Percentiles rank a stretch among this genome's conserved stretches.
These are phyloP conservation scores for Amaranthus palmeri DNA, from an alignment of 148 eudicot species.

Conservation along the genomic window DNA sequence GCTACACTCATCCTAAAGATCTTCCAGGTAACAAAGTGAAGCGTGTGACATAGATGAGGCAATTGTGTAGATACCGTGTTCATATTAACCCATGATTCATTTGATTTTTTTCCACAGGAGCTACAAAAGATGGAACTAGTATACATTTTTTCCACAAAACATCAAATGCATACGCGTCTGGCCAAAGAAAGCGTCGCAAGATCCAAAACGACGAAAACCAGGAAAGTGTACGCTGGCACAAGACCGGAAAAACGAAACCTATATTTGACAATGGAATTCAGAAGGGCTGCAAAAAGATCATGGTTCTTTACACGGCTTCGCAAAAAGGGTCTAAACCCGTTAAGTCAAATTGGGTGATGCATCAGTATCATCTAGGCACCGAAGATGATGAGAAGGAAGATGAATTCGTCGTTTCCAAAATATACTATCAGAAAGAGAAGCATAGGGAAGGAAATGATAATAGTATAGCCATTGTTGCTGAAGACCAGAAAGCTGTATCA, in stretches of 20 bases:
- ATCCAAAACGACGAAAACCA: conserved; percentile 31
- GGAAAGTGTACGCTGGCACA: conserved; percentile 74
- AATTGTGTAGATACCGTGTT: too few species aligned
- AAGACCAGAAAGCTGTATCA: conserved; percentile 28
- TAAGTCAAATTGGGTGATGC: conserved; percentile 81
- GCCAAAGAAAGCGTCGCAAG: conserved; percentile 65
- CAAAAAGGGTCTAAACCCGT: conserved; percentile 46
- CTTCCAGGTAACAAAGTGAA: conserved; percentile 57
- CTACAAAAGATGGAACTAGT: conserved; percentile 56
- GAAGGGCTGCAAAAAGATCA: conserved; percentile 73
- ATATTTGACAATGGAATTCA: conserved; percentile 54
- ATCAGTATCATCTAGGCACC: conserved; percentile 74
- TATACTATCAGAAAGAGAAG: conserved; percentile 50
- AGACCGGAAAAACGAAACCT: conserved; percentile 72
- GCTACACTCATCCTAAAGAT: conserved; percentile 73
- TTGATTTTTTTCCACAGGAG: conserved; percentile 37
- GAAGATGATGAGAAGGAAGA: conserved; percentile 65
- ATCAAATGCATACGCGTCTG: conserved; percentile 69
- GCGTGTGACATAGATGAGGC: too few species aligned
- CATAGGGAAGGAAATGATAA: conserved; percentile 26
- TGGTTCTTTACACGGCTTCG: conserved; percentile 63
- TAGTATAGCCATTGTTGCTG: not conserved
- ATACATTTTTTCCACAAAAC: conserved; percentile 67
- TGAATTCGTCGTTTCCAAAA: conserved; percentile 63
- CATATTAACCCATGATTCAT: too few species aligned